Conservation (phyloP, 352 stramenopile genomes). For the Phytophthora nicotianae region DNA sequence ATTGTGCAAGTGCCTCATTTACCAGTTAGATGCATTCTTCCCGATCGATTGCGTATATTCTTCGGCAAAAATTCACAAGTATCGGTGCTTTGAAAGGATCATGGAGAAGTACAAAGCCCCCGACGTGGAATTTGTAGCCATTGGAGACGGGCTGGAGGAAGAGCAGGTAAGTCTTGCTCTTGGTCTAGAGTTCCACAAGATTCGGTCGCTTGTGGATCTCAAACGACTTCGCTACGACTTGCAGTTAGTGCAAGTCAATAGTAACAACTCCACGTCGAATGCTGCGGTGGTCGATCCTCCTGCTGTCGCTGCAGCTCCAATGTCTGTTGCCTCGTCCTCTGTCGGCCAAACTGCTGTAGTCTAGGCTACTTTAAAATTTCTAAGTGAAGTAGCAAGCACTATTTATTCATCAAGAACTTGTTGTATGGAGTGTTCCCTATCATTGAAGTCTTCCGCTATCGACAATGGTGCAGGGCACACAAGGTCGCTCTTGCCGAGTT, state of each 20-base stretch:
- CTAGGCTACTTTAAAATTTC: conserved; percentile 10
- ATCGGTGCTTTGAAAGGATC: conserved; percentile 80
- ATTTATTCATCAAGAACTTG: conserved; percentile 37
- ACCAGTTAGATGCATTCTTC: conserved; percentile 77
- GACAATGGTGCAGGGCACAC: conserved; percentile 66
- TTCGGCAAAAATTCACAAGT: conserved; percentile 80
- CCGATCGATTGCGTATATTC: conserved; percentile 79
- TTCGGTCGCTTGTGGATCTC: conserved; percentile 68
- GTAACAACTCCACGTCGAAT: conserved; percentile 9
- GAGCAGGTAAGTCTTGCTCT: conserved; percentile 72
- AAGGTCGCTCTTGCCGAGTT: conserved; percentile 60
- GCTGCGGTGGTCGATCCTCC: conserved; percentile 11
- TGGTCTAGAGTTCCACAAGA: conserved; percentile 78
- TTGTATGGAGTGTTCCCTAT: background rate
- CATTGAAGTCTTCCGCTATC: conserved; percentile 63
- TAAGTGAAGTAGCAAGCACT: conserved; percentile 23
- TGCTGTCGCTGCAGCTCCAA: conserved; percentile 10
- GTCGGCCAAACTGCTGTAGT: conserved; percentile 34
- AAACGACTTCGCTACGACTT: conserved; percentile 65
- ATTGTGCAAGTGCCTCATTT: conserved; percentile 87
- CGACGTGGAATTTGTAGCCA: conserved; percentile 72
- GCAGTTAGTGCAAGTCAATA: conserved; percentile 43
- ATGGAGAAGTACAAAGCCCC: conserved; percentile 52
- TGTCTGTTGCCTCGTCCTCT: conserved; percentile 30
- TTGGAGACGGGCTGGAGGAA: conserved; percentile 81